Base-by-base conservation (phyloP, 352 stramenopile species). In the Globisporangium ultimum region DNA sequence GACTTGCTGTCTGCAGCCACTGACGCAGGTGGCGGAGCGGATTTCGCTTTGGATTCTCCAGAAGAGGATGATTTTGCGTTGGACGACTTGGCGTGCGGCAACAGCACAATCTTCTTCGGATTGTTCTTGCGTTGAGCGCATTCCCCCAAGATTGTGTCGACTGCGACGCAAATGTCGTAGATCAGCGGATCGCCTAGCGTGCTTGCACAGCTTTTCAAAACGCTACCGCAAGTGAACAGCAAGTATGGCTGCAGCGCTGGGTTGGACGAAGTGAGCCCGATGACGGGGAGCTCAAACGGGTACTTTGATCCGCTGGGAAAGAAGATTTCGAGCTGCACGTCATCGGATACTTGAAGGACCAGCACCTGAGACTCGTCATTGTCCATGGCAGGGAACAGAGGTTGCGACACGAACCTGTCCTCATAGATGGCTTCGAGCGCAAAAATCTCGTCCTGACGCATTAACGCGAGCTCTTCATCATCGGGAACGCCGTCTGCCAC, bases 371-470 rank as follows among this genome's bases (percentile, higher is more conserved):
- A 47, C 14, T 54, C 55, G 20, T 70, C 62, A 3, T 66, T 70
- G 28, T 36, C 28, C 28, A 10, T 5, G 28, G 28, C 28, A 36
- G 28, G 28, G 28, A 10, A 36, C 3, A 82, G 48, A 14, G 49
- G 52, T 20, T 64, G 52, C 11, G 78, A 61, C 15, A 49, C 56
- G 2, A 92, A 56, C 52, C 78, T 88, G 55, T 95, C 78, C 45
- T 91, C 84, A 57, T 92, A 95, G 48, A 95, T 95, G 9, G 86
- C 77, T 59, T 93, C 84, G 3, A 95, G 55, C 13, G 80, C 86
- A 40, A 93, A 84, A 5, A 91, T 64, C 38, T 95, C 86, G 38
- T 95, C 80, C 53, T 89, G 74, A 3, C 80, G 83, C 61, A 78
- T 64, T 15, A 70, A 66, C 11, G 71, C 40, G 14, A 89, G 53